Base-by-base conservation (phyloP, 2,329 filamentous ascomycete genomes). In the Taxawa tesnikishii region DNA sequence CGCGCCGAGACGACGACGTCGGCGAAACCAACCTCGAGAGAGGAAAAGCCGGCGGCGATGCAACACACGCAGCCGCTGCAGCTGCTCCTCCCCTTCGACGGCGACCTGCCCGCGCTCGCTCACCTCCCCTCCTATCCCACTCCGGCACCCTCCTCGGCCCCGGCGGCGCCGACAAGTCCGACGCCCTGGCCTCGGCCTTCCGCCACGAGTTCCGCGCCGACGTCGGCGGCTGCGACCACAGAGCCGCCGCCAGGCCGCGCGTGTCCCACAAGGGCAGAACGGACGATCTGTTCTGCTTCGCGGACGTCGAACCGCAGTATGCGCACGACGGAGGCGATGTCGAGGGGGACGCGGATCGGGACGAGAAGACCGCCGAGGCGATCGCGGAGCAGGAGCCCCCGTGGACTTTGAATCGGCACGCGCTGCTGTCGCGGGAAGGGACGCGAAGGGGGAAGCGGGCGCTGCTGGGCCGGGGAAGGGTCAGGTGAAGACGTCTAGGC, bases 251-350 rank as follows among this genome's bases (percentile, higher is more conserved):
- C 4, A 51, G 47, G 42, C 46, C 53, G 43, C 45, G 49, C 31
- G 44, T 48, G 47, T 30, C 47, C 38, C 26, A 48, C 18, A 43
- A 56, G n/a, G 52, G 54, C 15, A 60, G 58, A 24, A 63, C 71
- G 1, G 55, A 59, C 17, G 76, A 83, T 48, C 54, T 85, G 29
- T 87, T 87, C 50, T 87, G 81, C 46, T 56, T 62, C 16, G 37
- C 48, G 11, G 48, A 44, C 4, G 31, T 46, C 9, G 44, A 49
- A 11, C 26, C 43, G 14, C 21, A 27, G 11, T 15, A 33, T 23
- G 32, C 16, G 15, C 16, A 31, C 9, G 27, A 16, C 11, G 28
- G 24, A 28, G 30, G 19, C 4, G 23, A 3, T 26, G 27, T 25
- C 15, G 26, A 4, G 9, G 28, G 16, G 29, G 15, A 26, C 19